Evolutionary conservation across 2,329 filamentous ascomycete species (phyloP).

Genomic region (Pseudocercospora ulei): DNA sequence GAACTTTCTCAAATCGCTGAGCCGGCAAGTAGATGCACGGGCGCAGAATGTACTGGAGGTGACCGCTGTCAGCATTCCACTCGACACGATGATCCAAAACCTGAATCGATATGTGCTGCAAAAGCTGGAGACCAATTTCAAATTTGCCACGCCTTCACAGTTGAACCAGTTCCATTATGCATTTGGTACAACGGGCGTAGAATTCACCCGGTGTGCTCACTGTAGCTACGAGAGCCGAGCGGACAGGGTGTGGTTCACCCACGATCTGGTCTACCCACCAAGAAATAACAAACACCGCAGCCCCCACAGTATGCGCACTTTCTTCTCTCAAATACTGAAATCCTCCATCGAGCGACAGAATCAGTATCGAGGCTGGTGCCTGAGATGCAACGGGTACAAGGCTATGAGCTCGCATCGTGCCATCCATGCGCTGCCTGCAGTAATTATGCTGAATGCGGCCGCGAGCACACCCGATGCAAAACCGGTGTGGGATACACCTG

Average conservation of each 20-base stretch:
- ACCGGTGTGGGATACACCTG: conserved; percentile 75
- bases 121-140: conserved; percentile 53
- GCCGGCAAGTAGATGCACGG: conserved; percentile 66
- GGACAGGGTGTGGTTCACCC: conserved; percentile 64
- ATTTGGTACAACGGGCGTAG: conserved; percentile 61
- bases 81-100: conserved; percentile 75
- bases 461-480: conserved; percentile 64
- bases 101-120: conserved; percentile 78
- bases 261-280: conserved; percentile 25
- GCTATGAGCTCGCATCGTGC: conserved; percentile 75
- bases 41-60: conserved; percentile 78
- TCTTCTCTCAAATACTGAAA: conserved; percentile 86
- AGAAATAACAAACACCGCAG: conserved; percentile 35
- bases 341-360: conserved; percentile 82
- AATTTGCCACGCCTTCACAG: conserved; percentile 49
- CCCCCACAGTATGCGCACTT: conserved; percentile 10
- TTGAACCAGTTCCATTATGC: conserved; percentile 58
- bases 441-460: conserved; percentile 79
- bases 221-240: conserved; percentile 79
- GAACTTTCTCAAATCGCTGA: conserved; percentile 83
- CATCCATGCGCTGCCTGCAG: conserved; percentile 68
- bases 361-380: conserved; percentile 86
- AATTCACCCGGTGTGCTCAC: conserved; percentile 70
- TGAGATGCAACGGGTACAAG: conserved; percentile 81
- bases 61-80: conserved; percentile 59